These are phyloP conservation scores for Carpinus fangiana DNA, from an alignment of 306 rosid species.

Conservation along the genomic window DNA sequence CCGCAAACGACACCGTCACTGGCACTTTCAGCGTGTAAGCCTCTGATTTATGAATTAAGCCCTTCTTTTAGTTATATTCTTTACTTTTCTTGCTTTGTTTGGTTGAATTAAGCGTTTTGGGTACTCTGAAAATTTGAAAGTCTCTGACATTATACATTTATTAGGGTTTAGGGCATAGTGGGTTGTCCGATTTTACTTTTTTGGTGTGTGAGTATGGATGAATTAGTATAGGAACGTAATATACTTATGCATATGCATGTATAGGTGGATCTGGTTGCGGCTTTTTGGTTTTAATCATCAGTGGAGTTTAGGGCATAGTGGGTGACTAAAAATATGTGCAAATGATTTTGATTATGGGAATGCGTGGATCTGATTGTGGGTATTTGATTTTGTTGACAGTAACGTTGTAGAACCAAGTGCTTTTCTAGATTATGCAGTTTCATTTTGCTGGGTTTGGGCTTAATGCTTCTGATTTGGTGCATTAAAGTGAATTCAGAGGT, in stretches of 20 bases:
- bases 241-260: not conserved
- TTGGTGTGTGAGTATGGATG: not conserved
- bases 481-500: not conserved
- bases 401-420: not conserved
- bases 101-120: not conserved
- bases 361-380: constrained; percentile 6
- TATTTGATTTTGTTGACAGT: not conserved
- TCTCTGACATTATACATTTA: not conserved
- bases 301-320: not conserved
- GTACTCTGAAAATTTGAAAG: not conserved
- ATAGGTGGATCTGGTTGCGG: constrained; percentile 19
- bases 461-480: not conserved
- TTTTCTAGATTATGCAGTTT: not conserved
- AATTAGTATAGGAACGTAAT: not conserved
- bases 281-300: constrained; percentile 1
- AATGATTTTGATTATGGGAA: not conserved
- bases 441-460: not conserved
- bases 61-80: not conserved
- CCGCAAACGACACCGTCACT: constrained; percentile 81
- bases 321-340: not conserved
- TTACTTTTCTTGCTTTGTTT: not conserved
- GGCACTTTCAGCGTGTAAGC: constrained; percentile 89
- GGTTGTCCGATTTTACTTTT: not conserved
- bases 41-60: not conserved
- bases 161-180: not conserved